Base-by-base conservation (phyloP, 202 grass and related monocot genomes). In the Dendrocalamus latiflorus region DNA sequence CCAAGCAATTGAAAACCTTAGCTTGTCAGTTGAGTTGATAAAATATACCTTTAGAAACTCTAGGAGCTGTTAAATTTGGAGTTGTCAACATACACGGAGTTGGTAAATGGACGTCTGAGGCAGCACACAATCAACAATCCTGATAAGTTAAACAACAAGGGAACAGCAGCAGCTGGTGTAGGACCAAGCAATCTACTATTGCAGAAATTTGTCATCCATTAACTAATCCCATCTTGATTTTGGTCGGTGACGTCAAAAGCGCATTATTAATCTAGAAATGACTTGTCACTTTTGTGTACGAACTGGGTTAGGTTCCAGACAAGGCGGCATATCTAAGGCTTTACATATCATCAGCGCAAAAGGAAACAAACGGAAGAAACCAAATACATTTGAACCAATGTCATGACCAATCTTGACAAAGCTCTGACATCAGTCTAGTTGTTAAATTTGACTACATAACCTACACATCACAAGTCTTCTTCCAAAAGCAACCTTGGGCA, bases 221-320 rank as follows among this genome's bases (percentile, higher is more conserved):
- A 87, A 90, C 63, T 76, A 86, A 83, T 55, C 34, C 34, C 34
- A 6, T 36, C 80, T 84, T 45, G 55, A 65, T 87, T 56, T 66
- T 3, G 74, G 37, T 83, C 44, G n/a, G 44, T 72, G 69, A 90
- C 63, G 75, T 69, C 26, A 47, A 90, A 87, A 84, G 88, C 13
- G 55, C 88, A 51, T 74, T 70, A 54, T 78, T 85, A 87, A 87
- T 80, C 62, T 39, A 70, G 68, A 90, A 79, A 84, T 56, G 80
- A 86, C 69, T 57, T 16, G 50, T 65, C 62, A 18, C 75, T 33
- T 89, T 89, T 83, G 56, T 67, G 76, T 72, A 77, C 71, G 28
- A 88, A 56, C 87, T 65, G 84, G 84, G 75, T 87, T 90, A 84
- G 80, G 80, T 90, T 79, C 75, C 75, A 65, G 80, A 90, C 80